Evolutionary conservation across 129 eudicot species (phyloP), one percentile per base, ranked within the genome.

Genomic region (Deinandra increscens): DNA sequence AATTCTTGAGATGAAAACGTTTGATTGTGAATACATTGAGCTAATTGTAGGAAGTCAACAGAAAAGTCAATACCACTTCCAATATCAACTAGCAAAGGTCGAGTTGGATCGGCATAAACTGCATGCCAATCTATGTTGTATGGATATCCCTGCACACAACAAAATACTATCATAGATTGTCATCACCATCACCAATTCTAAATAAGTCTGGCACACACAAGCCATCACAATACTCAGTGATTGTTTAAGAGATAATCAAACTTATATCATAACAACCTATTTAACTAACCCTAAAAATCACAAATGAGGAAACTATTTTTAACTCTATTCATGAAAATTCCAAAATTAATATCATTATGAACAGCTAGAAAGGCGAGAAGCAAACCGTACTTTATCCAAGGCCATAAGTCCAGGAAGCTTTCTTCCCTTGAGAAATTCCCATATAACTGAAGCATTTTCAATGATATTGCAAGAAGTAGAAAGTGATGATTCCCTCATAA

Each of bases 381-480:
- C 38, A 18, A 64, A 64, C 29, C 86, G 7, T 84, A 91, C 97
- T 70, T 83, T 91, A 78, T 91, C 96, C 69, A 91, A 79, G 53
- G 93, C 96, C 91, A 91, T 68, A 48, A 91, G 80, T 56, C 97
- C 97, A 42, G 85, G 97, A 83, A 91, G 96, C 75, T 82, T 88
- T 82, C 96, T 80, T 66, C 96, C 88, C 79, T 86, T 86, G 36
- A 91, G 93, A 88, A 83, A 84, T 59, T 84, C 90, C 97, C 96
- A 91, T 14, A 84, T 66, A 74, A 86, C 82, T 0, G 96, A 78
- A 82, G 91, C 96, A 84, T 64, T 81, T 76, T 80, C 83, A 66
- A 88, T 64, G 70, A 86, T 53, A 53, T 81, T 70, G 68, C 71
- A 80, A 68, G 43, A 55, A 63, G 85, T 65, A 8, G 51, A 29